phyloP scores from a whole-genome alignment of 164 flowering plant genomes.

The Taxillus chinensis region DNA sequence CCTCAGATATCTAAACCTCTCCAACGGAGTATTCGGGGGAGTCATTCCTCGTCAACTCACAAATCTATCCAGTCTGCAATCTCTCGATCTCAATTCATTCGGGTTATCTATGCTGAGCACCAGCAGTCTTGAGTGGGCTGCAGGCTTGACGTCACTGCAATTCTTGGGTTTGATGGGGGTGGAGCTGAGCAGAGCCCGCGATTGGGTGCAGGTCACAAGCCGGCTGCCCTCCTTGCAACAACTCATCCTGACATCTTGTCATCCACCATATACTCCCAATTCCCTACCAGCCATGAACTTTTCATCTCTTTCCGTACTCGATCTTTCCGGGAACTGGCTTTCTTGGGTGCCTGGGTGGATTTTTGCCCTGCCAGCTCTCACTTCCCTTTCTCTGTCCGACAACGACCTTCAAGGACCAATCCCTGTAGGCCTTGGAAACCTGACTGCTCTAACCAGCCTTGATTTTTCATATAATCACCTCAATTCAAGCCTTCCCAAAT shows the following conservation, averaged over 20 bases:
- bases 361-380: background rate
- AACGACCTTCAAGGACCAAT: background rate
- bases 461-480: constrained; percentile 5
- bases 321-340: background rate
- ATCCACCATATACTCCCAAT: background rate
- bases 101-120: background rate
- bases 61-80: background rate
- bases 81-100: background rate
- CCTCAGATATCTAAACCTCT: background rate
- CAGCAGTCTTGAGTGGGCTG: constrained; percentile 12
- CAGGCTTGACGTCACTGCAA: constrained; percentile 13
- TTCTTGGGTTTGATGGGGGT: constrained; percentile 13
- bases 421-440: background rate
- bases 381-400: background rate
- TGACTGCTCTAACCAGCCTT: constrained; percentile 1
- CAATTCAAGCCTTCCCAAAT: constrained; percentile 10
- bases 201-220: constrained; percentile 16
- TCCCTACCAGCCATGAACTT: background rate
- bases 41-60: background rate
- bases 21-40: background rate
- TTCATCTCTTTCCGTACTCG: constrained; percentile 7
- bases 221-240: constrained; percentile 16
- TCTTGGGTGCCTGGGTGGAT: background rate
- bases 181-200: constrained; percentile 3
- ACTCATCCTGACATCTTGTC: constrained; percentile 9